Conservation (phyloP, 2,329 filamentous ascomycete genomes). For the Lizonia empirigonia region DNA sequence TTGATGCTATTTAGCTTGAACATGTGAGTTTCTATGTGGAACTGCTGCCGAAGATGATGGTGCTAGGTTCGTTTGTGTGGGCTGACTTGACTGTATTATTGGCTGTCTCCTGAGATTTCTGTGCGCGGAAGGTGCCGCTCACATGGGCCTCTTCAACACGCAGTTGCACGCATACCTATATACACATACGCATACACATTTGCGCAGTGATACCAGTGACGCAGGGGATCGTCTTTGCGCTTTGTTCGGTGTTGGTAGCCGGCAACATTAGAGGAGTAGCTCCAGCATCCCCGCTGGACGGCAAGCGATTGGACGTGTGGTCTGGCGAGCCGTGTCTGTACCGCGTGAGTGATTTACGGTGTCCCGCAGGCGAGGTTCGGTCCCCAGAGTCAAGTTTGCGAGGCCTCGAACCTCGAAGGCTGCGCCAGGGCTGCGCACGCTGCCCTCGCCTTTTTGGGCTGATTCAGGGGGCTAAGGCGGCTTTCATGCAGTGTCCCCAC, state of each 20-base stretch:
- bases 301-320: background rate
- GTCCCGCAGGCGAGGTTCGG: background rate
- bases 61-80: background rate
- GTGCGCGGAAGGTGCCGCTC: background rate
- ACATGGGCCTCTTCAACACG: background rate
- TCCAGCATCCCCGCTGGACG: constrained; percentile 39
- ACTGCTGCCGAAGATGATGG: background rate
- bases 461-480: background rate
- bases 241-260: background rate
- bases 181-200: constrained; percentile 10
- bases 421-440: background rate
- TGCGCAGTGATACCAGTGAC: background rate
- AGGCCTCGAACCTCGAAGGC: background rate
- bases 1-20: background rate
- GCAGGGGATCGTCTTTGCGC: background rate
- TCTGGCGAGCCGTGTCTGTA: constrained; percentile 1
- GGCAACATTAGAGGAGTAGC: constrained; percentile 41
- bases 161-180: background rate
- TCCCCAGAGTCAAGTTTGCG: background rate
- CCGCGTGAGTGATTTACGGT: constrained; percentile 1
- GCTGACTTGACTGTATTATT: background rate
- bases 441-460: constrained; percentile 9
- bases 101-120: too few relatives aligned
- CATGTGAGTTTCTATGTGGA: background rate
- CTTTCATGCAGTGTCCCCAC: background rate